Conservation (phyloP, 1,284 basidiomycete genomes). For the Mycena citricolor region DNA sequence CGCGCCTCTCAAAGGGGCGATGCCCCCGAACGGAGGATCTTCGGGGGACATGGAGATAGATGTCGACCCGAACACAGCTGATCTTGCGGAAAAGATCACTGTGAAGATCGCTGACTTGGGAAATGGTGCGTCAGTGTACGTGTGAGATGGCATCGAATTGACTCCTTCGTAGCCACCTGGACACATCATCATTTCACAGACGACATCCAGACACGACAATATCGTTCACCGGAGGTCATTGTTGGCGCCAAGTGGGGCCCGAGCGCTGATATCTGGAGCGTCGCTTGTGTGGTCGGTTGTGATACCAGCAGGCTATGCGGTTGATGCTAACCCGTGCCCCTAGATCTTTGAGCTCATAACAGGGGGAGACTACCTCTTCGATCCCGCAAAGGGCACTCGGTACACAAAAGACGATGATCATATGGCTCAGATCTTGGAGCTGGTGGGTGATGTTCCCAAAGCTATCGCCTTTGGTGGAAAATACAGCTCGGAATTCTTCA, state of each 20-base stretch:
- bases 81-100: slow-evolving; percentile 77
- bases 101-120: slow-evolving; percentile 99
- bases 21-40: slow-evolving; percentile 23
- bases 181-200: slow-evolving; percentile 92
- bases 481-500: slow-evolving; percentile 95
- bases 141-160: slow-evolving; percentile 9
- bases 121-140: slow-evolving; percentile 59
- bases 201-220: slow-evolving; percentile 96
- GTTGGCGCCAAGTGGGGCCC: slow-evolving; percentile 93
- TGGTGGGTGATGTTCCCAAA: slow-evolving; percentile 89
- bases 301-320: no score
- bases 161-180: slow-evolving; percentile 63
- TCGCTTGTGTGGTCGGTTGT: slow-evolving; percentile 84
- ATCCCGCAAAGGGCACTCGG: slow-evolving; percentile 72
- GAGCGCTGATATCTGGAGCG: slow-evolving; percentile 95
- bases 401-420: slow-evolving; percentile 98
- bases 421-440: slow-evolving; percentile 97
- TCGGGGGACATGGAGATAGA: slow-evolving; percentile 30
- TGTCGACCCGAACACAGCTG: slow-evolving; percentile 21
- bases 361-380: slow-evolving; percentile 89
- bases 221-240: slow-evolving; percentile 96
- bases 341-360: slow-evolving; percentile 91
- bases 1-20: slow-evolving; percentile 43
- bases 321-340: background rate
- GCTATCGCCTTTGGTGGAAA: slow-evolving; percentile 88